These are phyloP conservation scores for Dillenia suffruticosa DNA, from an alignment of 164 flowering plant genomes.

Conservation along the genomic window DNA sequence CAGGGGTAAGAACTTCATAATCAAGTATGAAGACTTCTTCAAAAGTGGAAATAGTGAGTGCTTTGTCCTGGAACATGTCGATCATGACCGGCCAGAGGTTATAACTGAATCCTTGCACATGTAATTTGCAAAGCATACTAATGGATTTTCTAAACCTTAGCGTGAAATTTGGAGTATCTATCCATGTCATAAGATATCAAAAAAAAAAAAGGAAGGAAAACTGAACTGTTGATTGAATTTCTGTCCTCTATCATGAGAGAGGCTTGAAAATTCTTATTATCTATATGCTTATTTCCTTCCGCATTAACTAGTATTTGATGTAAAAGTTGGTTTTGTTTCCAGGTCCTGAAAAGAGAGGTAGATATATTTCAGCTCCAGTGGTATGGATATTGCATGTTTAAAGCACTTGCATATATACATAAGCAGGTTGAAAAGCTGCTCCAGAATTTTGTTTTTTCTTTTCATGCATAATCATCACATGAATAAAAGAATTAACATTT, in stretches of 20 bases:
- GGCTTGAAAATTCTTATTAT: neutral
- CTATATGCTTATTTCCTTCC: neutral
- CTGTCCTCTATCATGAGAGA: no score
- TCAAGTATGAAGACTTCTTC: slow-evolving; percentile 72
- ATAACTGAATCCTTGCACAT: slow-evolving; percentile 1
- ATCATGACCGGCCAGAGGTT: slow-evolving; percentile 98
- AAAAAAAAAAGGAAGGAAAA: no score
- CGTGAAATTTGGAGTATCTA: no score
- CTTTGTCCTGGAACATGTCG: slow-evolving; percentile 80
- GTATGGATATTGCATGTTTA: slow-evolving; percentile 95
- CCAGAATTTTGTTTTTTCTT: slow-evolving; percentile 1
- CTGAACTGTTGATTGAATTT: no score
- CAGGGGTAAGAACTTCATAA: slow-evolving; percentile 83
- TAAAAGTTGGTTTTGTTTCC: slow-evolving; percentile 9
- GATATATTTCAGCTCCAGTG: slow-evolving; percentile 66
- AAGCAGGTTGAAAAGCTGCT: slow-evolving; percentile 54
- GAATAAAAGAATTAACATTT: neutral
- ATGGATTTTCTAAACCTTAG: no score
- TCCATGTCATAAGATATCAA: no score
- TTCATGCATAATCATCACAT: neutral
- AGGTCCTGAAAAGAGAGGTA: slow-evolving; percentile 83
- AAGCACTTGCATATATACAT: slow-evolving; percentile 81
- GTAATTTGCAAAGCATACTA: no score
- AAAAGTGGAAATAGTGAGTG: slow-evolving; percentile 60
- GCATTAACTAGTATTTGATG: slow-evolving; percentile 4